A percentile compares a stretch with the other conserved stretches of the same genome.
These are phyloP conservation scores for Colletotrichum chlorophyti DNA, from an alignment of 2,329 filamentous ascomycete species.

Conservation along the genomic window DNA sequence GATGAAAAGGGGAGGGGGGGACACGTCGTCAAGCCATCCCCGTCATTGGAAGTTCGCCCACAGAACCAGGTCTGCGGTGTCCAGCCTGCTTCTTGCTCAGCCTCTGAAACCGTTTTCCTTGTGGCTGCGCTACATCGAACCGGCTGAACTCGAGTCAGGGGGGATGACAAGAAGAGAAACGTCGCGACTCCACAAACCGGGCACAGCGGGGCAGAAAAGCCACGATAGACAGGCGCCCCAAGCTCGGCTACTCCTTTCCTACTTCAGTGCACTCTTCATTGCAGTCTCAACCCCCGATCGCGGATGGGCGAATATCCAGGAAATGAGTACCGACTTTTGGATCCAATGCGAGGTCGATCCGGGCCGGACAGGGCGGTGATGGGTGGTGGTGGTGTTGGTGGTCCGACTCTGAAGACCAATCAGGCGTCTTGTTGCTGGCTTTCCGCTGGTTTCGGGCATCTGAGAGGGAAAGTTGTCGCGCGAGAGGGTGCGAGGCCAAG, in stretches of 20 bases:
- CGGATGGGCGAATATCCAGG: neutral
- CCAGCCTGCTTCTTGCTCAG: neutral
- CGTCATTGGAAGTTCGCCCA: neutral
- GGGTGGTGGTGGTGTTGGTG: too few relatives aligned
- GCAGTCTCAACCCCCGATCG: neutral
- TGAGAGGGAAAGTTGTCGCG: too few relatives aligned
- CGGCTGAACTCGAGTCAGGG: too few relatives aligned
- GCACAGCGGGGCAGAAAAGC: neutral
- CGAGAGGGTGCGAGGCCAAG: neutral
- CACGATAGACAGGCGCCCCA: constrained; percentile 6
- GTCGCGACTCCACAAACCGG: neutral
- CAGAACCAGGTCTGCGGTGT: neutral
- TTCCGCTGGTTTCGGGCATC: too few relatives aligned
- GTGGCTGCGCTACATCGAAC: neutral
- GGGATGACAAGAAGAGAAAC: neutral
- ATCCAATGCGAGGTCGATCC: too few relatives aligned
- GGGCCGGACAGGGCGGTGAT: too few relatives aligned
- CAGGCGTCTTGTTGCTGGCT: too few relatives aligned
- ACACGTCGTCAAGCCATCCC: constrained; percentile 22
- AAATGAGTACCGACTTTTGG: neutral
- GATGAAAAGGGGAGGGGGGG: too few relatives aligned
- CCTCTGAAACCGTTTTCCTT: constrained; percentile 12
- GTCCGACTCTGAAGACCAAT: too few relatives aligned
- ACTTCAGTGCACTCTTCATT: neutral
- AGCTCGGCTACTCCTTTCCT: constrained; percentile 1